Conservation (phyloP, 1,139 yeast species). For the Yamadazyma aaseri region DNA sequence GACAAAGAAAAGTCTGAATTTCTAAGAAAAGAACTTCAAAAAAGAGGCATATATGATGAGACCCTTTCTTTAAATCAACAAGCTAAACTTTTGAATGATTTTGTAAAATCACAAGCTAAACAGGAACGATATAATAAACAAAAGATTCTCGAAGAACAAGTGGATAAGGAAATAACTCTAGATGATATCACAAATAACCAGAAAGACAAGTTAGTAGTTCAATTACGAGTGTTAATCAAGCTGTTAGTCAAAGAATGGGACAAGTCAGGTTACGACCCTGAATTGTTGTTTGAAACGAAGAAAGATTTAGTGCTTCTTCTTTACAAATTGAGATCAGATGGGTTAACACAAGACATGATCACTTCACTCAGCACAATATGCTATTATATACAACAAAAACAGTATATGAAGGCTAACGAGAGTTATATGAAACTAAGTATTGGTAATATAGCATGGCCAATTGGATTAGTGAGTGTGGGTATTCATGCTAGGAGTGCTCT, state of each 20-base stretch:
- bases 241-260: constrained; percentile 48
- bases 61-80: no score
- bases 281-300: constrained; percentile 53
- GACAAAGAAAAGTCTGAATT: no score
- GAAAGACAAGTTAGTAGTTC: constrained; percentile 32
- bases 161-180: constrained; percentile 26
- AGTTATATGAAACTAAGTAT: constrained; percentile 74
- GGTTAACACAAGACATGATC: constrained; percentile 43
- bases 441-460: constrained; percentile 93
- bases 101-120: no score
- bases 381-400: constrained; percentile 54
- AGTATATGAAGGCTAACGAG: constrained; percentile 61
- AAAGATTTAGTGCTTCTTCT: constrained; percentile 59
- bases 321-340: constrained; percentile 51
- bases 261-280: constrained; percentile 8
- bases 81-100: no score
- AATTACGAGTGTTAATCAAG: constrained; percentile 52
- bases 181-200: constrained; percentile 31
- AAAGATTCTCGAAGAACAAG: constrained; percentile 19
- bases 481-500: constrained; percentile 71
- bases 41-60: no score
- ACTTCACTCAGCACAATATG: constrained; percentile 61
- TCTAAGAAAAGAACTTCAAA: no score
- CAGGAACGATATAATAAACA: constrained; percentile 11
- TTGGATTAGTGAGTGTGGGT: constrained; percentile 78